Base-by-base conservation (phyloP, 306 rosid species). In the Pyrus bretschneideri region DNA sequence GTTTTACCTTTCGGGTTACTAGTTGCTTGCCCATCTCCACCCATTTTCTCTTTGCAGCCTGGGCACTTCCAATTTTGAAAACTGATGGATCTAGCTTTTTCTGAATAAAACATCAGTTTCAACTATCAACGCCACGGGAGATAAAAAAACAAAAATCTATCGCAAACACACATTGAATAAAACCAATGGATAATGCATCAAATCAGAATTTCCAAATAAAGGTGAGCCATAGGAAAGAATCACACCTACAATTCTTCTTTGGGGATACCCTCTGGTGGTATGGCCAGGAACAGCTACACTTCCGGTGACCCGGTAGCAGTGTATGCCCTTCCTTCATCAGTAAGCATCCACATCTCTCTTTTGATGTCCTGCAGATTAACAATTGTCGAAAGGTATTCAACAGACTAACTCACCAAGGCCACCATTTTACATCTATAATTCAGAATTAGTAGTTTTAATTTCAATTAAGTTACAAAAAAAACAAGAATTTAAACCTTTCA, bases 11-110 rank as follows among this genome's bases (percentile, higher is more conserved):
- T 74, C 89, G 81, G 74, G 92, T 80, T 17, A 92, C 81, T 25
- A 82, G 75, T 69, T 83, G 92, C 74, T 85, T 90, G n/a, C 98
- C 98, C 82, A 94, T 84, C 3, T 87, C 91, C 68, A 94, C 92
- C 98, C 97, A 94, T 79, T 85, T 90, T 66, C 90, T 92, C 82
- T 92, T 94, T 4, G 88, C 90, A 35, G 98, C 98, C 83, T 94
- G 97, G 4, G 96, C 87, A 49, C 89, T 83, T 27, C 73, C 98
- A 72, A 94, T 94, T 83, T 92, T 94, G 88, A 87, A 92, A 67
- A 49, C 55, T 0, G 90, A 67, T 5, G 89, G 85, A 31, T 75
- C 88, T 9, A 94, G 72, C 79, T 89, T 94, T 84, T 84, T 92
- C 95, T 93, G 86, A 86, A 91, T 46, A 70, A 66, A 82, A 82